Evolutionary conservation across 148 eudicot genomes (phyloP), one percentile per base, ranked within the genome.

Genomic region (Nepenthes mirabilis): DNA sequence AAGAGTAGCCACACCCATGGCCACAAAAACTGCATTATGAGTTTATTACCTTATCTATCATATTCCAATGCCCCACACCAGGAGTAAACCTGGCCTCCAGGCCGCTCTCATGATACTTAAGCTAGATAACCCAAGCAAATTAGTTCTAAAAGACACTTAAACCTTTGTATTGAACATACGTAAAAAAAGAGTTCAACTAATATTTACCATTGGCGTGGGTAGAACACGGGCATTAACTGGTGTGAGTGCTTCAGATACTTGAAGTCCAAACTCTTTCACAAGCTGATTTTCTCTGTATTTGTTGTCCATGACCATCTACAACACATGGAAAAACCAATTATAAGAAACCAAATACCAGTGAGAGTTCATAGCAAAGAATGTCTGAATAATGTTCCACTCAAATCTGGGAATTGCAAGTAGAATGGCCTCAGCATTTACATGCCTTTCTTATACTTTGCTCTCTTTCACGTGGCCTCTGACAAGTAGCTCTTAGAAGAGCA

Each of bases 11-110:
- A 37, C 14, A 56, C 34, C 1, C 37, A 43, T 10, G 50, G 48
- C 11, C 37, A 37, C 13, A 48, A 61, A 13, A 13, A 5, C 13
- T 12, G 8, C 33, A 34, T 45, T 2, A 32, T 1, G 37, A 55
- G 43, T 2, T 34, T 4, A 9, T 61, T 50, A 93, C 98, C 89
- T 80, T 83, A 11, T 79, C 59, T 1, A 88, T 93, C 98, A 88
- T 93, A 52, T 93, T 93, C 98, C 98, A 93, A 14, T 69, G 75
- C 0, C 98, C 98, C 11, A 82, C 83, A 1, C 67, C 65, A 6
- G 98, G 98, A 33, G 82, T 74, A 32, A 82, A 74, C 47, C 43
- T 57, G 13, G 60, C 34, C 52, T 83, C 83, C 40, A 36, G 62
- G 2, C 82, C 87, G 64, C 72, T 60, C 9, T 69, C 85, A 53